A percentile compares a stretch with the other conserved stretches of the same genome.
Conservation (phyloP, 257 asterid species). For the Petunia axillaris region DNA sequence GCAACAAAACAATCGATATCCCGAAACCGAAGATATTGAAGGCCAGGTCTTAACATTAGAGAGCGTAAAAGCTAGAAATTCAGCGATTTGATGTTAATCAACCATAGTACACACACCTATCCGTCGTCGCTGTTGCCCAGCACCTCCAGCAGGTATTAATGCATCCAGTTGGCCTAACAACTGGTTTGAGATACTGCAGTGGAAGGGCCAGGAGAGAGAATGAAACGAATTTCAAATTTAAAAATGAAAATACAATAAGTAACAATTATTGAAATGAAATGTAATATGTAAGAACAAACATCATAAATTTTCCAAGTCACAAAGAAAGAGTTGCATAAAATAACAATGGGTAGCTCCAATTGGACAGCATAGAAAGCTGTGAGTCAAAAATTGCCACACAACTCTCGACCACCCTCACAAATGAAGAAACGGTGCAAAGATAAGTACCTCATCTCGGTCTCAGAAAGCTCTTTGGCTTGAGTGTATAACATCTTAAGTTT, state of each 20-base stretch:
- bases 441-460: conserved; percentile 69
- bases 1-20: neutral
- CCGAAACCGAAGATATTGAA: neutral
- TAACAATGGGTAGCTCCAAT: neutral
- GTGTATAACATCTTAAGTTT: conserved; percentile 74
- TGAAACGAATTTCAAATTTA: conserved; percentile 12
- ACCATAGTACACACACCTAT: conserved; percentile 57
- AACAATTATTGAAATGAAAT: conserved; percentile 26
- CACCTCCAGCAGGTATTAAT: conserved; percentile 74
- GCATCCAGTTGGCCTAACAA: conserved; percentile 80
- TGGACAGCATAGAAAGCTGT: neutral
- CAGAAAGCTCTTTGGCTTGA: conserved; percentile 90
- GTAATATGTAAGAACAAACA: conserved; percentile 27
- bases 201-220: neutral
- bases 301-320: neutral
- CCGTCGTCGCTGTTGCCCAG: conserved; percentile 83
- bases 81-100: neutral
- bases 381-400: neutral
- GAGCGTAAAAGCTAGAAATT: neutral
- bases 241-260: neutral
- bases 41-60: neutral
- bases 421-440: neutral
- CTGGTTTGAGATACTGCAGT: conserved; percentile 71
- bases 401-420: neutral
- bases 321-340: conserved; percentile 23